Evolutionary conservation across 163 green algal genomes (phyloP).

Genomic region (Chlamydomonas reinhardtii): DNA sequence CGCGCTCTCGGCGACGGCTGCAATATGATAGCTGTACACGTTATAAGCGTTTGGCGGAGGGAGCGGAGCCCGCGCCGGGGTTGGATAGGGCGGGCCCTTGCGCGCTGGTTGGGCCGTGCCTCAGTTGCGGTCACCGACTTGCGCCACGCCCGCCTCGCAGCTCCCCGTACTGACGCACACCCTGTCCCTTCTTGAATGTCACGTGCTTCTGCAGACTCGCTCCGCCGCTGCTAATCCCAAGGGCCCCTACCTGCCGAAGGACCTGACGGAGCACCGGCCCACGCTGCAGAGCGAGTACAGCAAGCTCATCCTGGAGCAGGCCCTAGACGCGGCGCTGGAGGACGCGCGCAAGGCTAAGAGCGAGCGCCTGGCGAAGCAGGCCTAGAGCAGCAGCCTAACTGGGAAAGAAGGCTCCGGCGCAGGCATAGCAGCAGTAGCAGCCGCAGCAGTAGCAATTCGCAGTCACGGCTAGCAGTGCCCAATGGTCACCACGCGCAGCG

Average conservation of each 20-base stretch:
- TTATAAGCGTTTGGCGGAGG: too few relatives aligned
- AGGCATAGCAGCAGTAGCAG: conserved; percentile 31
- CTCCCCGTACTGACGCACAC: too few relatives aligned
- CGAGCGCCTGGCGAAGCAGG: conserved; percentile 10
- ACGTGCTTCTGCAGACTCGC: too few relatives aligned
- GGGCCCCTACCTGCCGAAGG: conserved; percentile 59
- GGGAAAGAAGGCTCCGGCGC: background rate
- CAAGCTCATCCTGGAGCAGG: conserved; percentile 58
- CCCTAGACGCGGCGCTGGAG: conserved; percentile 60
- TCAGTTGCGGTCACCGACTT: too few relatives aligned
- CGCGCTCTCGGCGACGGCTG: background rate
- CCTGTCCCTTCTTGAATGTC: too few relatives aligned
- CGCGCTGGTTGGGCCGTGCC: too few relatives aligned
- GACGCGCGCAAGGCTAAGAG: conserved; percentile 56
- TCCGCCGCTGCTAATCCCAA: conserved; percentile 63
- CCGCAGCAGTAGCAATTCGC: conserved; percentile 20
- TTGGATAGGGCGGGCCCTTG: too few relatives aligned
- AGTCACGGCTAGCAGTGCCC: background rate
- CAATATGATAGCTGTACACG: background rate
- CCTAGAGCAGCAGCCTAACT: background rate
- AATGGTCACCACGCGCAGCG: conserved; percentile 56
- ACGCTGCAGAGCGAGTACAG: conserved; percentile 67
- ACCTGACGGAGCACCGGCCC: conserved; percentile 58
- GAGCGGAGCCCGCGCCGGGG: too few relatives aligned
- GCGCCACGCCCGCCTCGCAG: too few relatives aligned